phyloP scores from a whole-genome alignment of 2,329 filamentous ascomycete genomes.

The Uncinocarpus reesii region DNA sequence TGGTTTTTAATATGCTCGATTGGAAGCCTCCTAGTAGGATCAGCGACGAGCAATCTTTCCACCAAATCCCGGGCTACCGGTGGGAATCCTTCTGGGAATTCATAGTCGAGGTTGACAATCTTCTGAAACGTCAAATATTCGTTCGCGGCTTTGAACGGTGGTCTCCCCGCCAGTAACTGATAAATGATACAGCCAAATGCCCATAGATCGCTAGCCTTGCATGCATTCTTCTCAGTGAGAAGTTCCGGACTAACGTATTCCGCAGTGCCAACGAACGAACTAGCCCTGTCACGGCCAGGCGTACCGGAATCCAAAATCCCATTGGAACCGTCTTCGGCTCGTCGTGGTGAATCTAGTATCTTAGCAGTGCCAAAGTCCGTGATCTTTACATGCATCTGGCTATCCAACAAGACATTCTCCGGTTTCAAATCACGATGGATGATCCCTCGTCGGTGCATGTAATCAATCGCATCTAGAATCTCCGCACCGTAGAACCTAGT shows the following conservation, averaged over 20 bases:
- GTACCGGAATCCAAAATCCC: conserved; percentile 45
- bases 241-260: conserved; percentile 97
- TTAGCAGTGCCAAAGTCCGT: conserved; percentile 99
- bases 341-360: conserved; percentile 52
- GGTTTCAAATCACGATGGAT: conserved; percentile 96
- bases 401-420: conserved; percentile 89
- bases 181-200: conserved; percentile 98
- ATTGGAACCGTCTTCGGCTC: conserved; percentile 37
- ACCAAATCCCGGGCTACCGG: conserved; percentile 76
- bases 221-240: conserved; percentile 92
- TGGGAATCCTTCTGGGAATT: conserved; percentile 83
- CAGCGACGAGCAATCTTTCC: conserved; percentile 78
- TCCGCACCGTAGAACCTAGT: conserved; percentile 89
- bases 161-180: conserved; percentile 86
- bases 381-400: conserved; percentile 96
- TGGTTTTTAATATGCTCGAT: conserved; percentile 97
- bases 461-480: conserved; percentile 90
- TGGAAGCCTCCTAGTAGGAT: conserved; percentile 71
- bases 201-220: conserved; percentile 96
- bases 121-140: conserved; percentile 98
- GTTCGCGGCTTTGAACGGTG: conserved; percentile 90
- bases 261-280: conserved; percentile 93
- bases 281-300: conserved; percentile 61
- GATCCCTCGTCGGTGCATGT: conserved; percentile 93
- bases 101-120: conserved; percentile 87